Evolutionary conservation across 345 rosid genomes (phyloP).

Genomic region (Carallia brachiata): DNA sequence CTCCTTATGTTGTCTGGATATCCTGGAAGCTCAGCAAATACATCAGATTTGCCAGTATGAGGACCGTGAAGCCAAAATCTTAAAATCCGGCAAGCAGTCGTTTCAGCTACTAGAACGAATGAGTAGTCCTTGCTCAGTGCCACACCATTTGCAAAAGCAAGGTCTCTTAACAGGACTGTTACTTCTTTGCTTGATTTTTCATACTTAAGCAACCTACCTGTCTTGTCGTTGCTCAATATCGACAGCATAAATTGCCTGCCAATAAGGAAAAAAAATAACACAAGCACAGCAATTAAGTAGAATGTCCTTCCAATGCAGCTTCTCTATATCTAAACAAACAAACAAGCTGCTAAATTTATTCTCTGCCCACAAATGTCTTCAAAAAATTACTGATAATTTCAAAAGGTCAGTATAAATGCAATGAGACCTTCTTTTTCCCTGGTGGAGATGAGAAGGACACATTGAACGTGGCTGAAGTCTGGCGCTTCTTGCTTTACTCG

Average conservation of each 20-base stretch:
- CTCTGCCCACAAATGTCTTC: not conserved
- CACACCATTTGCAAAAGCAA: slow-evolving; percentile 30
- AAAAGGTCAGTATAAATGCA: not conserved
- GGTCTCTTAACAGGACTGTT: slow-evolving; percentile 11
- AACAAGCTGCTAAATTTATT: not conserved
- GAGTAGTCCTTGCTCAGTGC: slow-evolving; percentile 24
- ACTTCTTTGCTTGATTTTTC: slow-evolving; percentile 17
- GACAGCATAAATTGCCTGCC: slow-evolving; percentile 23
- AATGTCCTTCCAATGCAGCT: not conserved
- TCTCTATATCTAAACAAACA: not conserved
- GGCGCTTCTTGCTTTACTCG: not conserved
- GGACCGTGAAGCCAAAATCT: slow-evolving; percentile 28
- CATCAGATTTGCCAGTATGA: slow-evolving; percentile 15
- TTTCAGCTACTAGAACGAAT: slow-evolving; percentile 23
- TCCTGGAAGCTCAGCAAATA: slow-evolving; percentile 25
- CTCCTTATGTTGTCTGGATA: slow-evolving; percentile 24
- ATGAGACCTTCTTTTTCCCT: not conserved
- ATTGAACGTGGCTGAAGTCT: not conserved
- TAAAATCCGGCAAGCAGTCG: slow-evolving; percentile 15
- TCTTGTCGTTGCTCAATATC: slow-evolving; percentile 11
- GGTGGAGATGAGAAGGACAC: not conserved
- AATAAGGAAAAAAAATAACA: not conserved
- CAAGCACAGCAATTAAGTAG: not conserved
- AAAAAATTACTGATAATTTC: not conserved
- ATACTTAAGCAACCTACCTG: slow-evolving; percentile 26